Percentiles rank a stretch among this genome's conserved stretches.
Conservation (phyloP, 306 rosid species). For the Corylus heterophylla region DNA sequence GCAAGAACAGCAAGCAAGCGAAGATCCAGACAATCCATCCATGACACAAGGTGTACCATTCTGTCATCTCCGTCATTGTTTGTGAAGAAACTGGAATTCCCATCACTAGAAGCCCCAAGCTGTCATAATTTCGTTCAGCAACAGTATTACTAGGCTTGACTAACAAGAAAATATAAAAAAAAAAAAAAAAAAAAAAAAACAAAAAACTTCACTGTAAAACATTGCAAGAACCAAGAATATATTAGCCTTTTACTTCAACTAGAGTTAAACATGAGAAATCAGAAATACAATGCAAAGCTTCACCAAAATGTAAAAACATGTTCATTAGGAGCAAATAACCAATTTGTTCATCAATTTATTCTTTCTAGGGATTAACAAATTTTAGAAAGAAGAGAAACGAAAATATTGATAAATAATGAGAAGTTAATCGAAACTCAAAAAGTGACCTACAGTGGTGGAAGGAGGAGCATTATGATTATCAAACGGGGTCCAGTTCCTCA, state of each 20-base stretch:
- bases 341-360: too few relatives aligned
- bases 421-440: background rate
- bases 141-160: background rate
- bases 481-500: background rate
- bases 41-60: background rate
- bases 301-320: background rate
- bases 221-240: background rate
- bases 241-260: background rate
- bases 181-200: background rate
- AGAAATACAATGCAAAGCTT: background rate
- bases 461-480: background rate
- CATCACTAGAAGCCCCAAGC: background rate
- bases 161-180: background rate
- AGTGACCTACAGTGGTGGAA: background rate
- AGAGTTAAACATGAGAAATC: background rate
- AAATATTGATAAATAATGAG: background rate
- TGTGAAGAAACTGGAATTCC: background rate
- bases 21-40: conserved; percentile 3
- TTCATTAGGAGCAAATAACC: background rate
- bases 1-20: conserved; percentile 6
- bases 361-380: too few relatives aligned
- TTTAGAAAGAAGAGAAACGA: background rate
- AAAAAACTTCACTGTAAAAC: background rate
- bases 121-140: background rate
- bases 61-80: background rate